Conservation (phyloP, 495 filamentous ascomycete genomes). For the Hypoxylon intermedium region DNA sequence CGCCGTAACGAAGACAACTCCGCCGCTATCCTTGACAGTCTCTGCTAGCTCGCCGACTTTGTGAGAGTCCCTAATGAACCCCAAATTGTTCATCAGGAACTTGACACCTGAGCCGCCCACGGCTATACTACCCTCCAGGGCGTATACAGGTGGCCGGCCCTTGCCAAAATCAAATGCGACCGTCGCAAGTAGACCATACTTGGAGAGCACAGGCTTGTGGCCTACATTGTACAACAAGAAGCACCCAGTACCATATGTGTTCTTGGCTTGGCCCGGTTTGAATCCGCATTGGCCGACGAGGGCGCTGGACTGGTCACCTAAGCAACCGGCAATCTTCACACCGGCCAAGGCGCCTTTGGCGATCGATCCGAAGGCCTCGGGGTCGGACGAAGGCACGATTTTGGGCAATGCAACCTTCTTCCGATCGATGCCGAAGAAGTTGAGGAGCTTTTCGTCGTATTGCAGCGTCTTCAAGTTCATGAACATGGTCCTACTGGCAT, state of each 20-base stretch:
- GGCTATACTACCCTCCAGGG: constrained; percentile 89
- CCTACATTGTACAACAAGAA: constrained; percentile 96
- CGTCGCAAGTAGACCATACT: constrained; percentile 85
- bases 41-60: constrained; percentile 84
- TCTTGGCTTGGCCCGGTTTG: constrained; percentile 86
- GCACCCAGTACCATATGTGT: constrained; percentile 95
- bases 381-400: constrained; percentile 86
- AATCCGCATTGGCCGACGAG: constrained; percentile 93
- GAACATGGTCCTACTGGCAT: constrained; percentile 95
- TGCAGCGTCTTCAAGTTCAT: constrained; percentile 88
- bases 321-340: constrained; percentile 81
- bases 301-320: constrained; percentile 92
- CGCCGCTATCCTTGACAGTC: constrained; percentile 86
- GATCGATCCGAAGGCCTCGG: constrained; percentile 75
- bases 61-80: constrained; percentile 76
- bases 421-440: constrained; percentile 82
- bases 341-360: constrained; percentile 72
- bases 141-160: constrained; percentile 79
- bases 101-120: constrained; percentile 90
- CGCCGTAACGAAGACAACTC: constrained; percentile 92
- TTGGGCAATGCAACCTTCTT: constrained; percentile 79
- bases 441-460: constrained; percentile 81
- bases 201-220: constrained; percentile 86
- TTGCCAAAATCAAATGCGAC: constrained; percentile 86
- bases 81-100: constrained; percentile 89